phyloP scores from a whole-genome alignment of 176 grass and related monocot species.

The Leersia perrieri region DNA sequence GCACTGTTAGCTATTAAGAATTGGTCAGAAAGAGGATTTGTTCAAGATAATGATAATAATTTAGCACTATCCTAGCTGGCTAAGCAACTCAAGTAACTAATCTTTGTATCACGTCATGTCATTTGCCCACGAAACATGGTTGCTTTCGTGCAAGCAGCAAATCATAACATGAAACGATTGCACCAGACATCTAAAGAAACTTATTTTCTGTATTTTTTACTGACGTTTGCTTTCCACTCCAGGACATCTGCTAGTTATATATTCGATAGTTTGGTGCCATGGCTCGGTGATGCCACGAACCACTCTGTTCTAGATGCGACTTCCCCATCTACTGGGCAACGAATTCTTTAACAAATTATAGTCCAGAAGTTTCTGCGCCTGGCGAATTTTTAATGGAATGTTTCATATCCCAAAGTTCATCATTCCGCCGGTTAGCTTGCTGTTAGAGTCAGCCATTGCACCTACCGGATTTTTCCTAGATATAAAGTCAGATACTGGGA shows the following conservation, averaged over 20 bases:
- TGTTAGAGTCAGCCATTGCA: not conserved
- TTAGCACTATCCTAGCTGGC: not conserved
- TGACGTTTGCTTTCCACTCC: slow-evolving; percentile 20
- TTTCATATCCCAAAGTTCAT: not conserved
- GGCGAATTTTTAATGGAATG: not conserved
- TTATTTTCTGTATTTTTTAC: not conserved
- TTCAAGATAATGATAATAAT: not conserved
- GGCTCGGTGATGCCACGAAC: not conserved
- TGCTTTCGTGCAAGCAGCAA: not conserved
- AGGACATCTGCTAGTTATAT: not conserved
- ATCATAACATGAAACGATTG: not conserved
- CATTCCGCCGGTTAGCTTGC: not conserved
- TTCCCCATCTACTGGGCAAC: slow-evolving; percentile 2
- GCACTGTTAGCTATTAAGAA: not conserved
- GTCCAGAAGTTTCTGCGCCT: slow-evolving; percentile 9
- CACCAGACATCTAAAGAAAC: too few species aligned
- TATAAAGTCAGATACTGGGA: not conserved
- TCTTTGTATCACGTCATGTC: not conserved
- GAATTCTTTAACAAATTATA: not conserved
- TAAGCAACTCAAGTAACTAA: not conserved
- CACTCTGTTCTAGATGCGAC: not conserved
- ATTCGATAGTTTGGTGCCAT: not conserved
- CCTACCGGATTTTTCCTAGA: slow-evolving; percentile 5
- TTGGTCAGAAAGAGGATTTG: not conserved
- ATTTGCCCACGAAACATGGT: not conserved